Conservation (phyloP, 2,329 filamentous ascomycete species). For the Microthyrium microscopicum region DNA sequence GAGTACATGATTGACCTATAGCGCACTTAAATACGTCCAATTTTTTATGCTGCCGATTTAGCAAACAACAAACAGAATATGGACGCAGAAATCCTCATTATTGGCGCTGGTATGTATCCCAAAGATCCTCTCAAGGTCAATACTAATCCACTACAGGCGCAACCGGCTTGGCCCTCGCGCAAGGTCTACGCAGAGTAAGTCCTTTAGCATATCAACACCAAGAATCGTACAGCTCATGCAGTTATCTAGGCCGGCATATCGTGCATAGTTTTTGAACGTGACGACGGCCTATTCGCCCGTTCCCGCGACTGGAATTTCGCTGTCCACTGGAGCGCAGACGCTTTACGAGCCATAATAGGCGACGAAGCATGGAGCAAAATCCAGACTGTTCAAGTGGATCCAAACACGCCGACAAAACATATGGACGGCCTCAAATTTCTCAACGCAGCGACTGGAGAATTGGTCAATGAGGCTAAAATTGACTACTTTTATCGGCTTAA, state of each 20-base stretch:
- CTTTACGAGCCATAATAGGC: conserved; percentile 35
- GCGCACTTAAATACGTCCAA: no score
- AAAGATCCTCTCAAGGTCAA: no score
- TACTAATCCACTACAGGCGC: no score
- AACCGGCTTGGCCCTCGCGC: conserved; percentile 8
- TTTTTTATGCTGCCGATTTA: no score
- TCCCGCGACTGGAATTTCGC: conserved; percentile 47
- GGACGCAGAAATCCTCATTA: no score
- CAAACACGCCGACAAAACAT: conserved; percentile 24
- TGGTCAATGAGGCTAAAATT: conserved; percentile 13
- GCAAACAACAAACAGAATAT: no score
- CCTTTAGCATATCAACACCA: background rate
- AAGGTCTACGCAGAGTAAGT: conserved; percentile 6
- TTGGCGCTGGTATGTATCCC: no score
- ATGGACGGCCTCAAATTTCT: conserved; percentile 19
- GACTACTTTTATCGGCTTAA: conserved; percentile 21
- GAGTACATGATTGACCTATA: no score
- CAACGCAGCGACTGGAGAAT: conserved; percentile 19
- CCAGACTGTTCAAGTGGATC: conserved; percentile 36
- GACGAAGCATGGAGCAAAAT: conserved; percentile 32
- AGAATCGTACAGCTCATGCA: background rate
- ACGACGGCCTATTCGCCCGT: conserved; percentile 25
- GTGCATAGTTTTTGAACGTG: conserved; percentile 39
- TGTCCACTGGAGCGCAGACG: conserved; percentile 43
- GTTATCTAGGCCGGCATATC: conserved; percentile 22